Conservation (phyloP, 2,329 filamentous ascomycete species). For the Aspergillus piperis region DNA sequence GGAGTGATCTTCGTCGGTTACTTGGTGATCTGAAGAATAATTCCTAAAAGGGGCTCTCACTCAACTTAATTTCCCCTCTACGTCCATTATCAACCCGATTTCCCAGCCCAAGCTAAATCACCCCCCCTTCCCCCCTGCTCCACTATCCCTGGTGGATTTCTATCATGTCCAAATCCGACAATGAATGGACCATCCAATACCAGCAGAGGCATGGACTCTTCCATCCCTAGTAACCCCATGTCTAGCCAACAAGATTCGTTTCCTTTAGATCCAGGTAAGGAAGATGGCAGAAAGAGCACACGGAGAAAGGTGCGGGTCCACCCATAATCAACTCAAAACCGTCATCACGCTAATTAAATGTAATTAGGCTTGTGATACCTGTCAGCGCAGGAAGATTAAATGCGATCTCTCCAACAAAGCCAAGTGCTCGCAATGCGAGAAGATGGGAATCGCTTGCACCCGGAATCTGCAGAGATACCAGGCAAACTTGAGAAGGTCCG, state of each 20-base stretch:
- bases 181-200: neutral
- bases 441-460: conserved; percentile 1
- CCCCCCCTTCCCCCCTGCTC: neutral
- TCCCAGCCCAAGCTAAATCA: neutral
- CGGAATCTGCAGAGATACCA: conserved; percentile 2
- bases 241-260: neutral
- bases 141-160: neutral
- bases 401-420: neutral
- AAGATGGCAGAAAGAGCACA: neutral
- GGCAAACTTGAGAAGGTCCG: conserved; percentile 4
- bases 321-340: neutral
- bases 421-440: conserved; percentile 4
- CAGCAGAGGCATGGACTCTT: neutral
- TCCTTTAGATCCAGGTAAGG: neutral
- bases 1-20: no score
- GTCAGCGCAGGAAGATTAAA: conserved; percentile 2
- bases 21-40: neutral
- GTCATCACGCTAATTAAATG: neutral
- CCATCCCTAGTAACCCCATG: no score
- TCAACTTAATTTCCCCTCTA: neutral
- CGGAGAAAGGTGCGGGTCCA: neutral
- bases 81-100: neutral
- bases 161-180: neutral
- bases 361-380: conserved; percentile 5
- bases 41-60: neutral